phyloP scores from a whole-genome alignment of 225 moss, liverwort and hornwort genomes.

The Anthoceros angustus region DNA sequence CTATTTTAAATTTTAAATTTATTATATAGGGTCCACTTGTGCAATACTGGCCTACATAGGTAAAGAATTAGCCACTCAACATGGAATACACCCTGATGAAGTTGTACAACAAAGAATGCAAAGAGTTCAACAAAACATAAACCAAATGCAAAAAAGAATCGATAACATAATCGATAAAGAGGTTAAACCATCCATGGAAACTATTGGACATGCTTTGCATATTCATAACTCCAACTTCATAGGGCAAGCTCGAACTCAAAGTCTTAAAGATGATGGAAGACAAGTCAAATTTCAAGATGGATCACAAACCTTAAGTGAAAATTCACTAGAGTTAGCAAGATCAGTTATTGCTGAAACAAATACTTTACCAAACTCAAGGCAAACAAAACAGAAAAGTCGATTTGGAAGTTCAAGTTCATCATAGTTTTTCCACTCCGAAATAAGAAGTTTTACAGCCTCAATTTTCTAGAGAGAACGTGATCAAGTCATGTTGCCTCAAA shows the following conservation, averaged over 20 bases:
- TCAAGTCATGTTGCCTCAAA: too few species aligned
- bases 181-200: conserved; percentile 10
- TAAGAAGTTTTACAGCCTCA: too few species aligned
- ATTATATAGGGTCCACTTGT: conserved; percentile 19
- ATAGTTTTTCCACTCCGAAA: neutral
- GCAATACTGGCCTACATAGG: conserved; percentile 36
- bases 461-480: too few species aligned
- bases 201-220: conserved; percentile 13
- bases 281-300: too few species aligned
- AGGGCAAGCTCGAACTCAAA: neutral
- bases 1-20: neutral
- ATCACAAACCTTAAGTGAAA: too few species aligned
- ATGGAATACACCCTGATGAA: conserved; percentile 52
- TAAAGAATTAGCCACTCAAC: conserved; percentile 44
- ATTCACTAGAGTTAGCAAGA: too few species aligned
- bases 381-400: neutral
- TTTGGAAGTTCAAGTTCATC: neutral
- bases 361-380: neutral
- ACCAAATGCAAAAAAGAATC: conserved; percentile 62
- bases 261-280: neutral
- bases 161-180: conserved; percentile 54
- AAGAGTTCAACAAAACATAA: conserved; percentile 44
- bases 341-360: conserved; percentile 6
- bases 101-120: conserved; percentile 37
- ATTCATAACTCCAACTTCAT: neutral